Evolutionary conservation across 1,139 yeast genomes (phyloP), one percentile per base, ranked within the genome.

Genomic region (Geotrichum cucujoidarum): DNA sequence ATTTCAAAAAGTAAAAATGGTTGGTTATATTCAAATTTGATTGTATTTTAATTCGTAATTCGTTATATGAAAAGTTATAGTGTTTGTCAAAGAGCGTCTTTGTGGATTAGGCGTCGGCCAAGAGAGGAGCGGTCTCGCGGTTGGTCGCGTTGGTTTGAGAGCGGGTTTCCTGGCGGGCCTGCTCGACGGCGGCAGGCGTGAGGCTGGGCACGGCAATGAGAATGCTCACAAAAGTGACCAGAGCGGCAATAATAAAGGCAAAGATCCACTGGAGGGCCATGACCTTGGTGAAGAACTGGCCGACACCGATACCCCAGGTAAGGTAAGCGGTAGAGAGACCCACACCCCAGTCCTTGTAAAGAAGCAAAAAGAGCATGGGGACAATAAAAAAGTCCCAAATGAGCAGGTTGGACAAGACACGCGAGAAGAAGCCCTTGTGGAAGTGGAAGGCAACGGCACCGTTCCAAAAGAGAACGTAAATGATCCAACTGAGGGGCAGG

Each of bases 191-290:
- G n/a, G n/a, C 33, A 10, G 48, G 48, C 3, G 36, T 34, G 13
- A 40, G 22, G 6, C 21, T 18, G 4, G 48, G 48, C 17, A 68
- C 56, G 50, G 80, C 72, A 17, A 74, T 72, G 24, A 75, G 62
- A 36, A 77, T 52, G 18, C 81, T 71, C 48, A 74, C 62, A 24
- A 79, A 58, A 51, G 78, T 71, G 62, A 82, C 73, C 17, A 71
- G 47, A 11, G 77, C 81, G 13, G 84, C 69, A 55, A 84, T 83
- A 49, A 76, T 66, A 56, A 83, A 79, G 8, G 89, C 94, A 69
- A 85, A 85, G 55, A 83, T 78, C 95, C 95, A 86, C 68, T 85
- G 95, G 53, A 85, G 72, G 2, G 92, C 92, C 69, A 85, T 74
- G 27, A 77, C 70, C 68, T 78, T 83, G 49, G 79, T 76, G 60